Base-by-base conservation (phyloP, 805 yeast species). In the Candida yuanshanica region DNA sequence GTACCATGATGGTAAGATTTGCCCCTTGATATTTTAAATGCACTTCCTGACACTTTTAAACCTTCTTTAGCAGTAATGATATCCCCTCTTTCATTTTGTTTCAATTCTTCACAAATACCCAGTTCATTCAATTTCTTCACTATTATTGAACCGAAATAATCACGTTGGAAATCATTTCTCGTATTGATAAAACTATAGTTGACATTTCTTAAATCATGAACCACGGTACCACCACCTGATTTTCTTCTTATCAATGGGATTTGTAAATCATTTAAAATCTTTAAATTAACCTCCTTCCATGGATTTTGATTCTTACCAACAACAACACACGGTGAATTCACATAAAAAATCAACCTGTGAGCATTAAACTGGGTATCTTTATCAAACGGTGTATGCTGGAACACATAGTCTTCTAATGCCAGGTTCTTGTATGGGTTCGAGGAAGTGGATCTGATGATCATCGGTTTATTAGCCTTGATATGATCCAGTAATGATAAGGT, bases 181-280 rank as follows among this genome's bases (percentile, higher is more conserved):
- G 85, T 69, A 9, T 85, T 78, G 67, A 91, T 79, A 53, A 76
- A 88, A 5, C 95, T 81, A 61, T 82, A 93, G 56, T 93, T 93
- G 16, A 82, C 79, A 53, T 93, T 93, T 0, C 97, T 96, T 5
- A 70, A 49, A 60, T 91, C 99, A 59, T 93, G 99, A 10, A 89
- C 95, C 1, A 93, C 99, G 0, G 97, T 79, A 0, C 99, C 99
- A 2, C 99, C 99, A 0, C 99, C 99, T 8, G 93, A 81, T 36
- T 74, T 66, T 42, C 99, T 68, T 50, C 99, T 68, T 6, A 93
- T 57, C 7, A 90, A 55, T 0, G 95, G 91, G 20, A 86, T 70
- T 3, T 66, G 65, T 4, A 74, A 59, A 1, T 66, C 49, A 4
- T 70, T 63, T 5, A 85, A 63, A 12, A 77, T 54, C 0, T 77